A percentile compares a stretch with the other conserved stretches of the same genome.
Conservation (phyloP, 2,329 filamentous ascomycete species). For the Escovopsis sp. region DNA sequence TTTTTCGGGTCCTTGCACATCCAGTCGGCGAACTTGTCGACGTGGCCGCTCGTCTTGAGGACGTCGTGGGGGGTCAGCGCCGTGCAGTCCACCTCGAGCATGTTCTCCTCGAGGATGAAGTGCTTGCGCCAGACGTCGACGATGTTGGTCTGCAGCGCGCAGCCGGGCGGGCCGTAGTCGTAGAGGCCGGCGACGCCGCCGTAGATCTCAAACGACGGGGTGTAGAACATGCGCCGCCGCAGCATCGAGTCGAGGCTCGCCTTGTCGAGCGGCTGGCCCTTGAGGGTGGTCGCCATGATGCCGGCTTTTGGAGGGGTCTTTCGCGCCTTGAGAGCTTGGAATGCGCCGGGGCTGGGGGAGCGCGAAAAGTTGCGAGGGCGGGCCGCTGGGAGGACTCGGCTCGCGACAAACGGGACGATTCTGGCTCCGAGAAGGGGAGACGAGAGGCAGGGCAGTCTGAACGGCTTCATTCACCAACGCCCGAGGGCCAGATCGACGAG, state of each 20-base stretch:
- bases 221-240: constrained; percentile 83
- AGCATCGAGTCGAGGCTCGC: constrained; percentile 70
- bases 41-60: constrained; percentile 89
- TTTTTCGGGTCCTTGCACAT: constrained; percentile 99
- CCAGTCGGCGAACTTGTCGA: constrained; percentile 96
- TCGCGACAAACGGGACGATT: constrained; percentile 3
- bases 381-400: constrained; percentile 9
- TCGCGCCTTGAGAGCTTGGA: constrained; percentile 14
- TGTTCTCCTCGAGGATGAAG: constrained; percentile 84
- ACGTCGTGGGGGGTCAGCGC: constrained; percentile 88
- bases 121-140: constrained; percentile 85
- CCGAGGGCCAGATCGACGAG: constrained; percentile 2
- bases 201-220: constrained; percentile 91
- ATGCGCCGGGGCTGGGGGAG: constrained; percentile 16
- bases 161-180: constrained; percentile 85
- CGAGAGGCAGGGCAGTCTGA: constrained; percentile 7
- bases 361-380: constrained; percentile 15
- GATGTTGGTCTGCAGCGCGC: constrained; percentile 74
- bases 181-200: constrained; percentile 78
- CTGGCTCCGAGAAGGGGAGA: constrained; percentile 4
- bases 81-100: constrained; percentile 89
- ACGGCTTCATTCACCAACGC: constrained; percentile 15
- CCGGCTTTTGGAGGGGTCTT: constrained; percentile 9
- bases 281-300: constrained; percentile 57
- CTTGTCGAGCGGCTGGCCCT: constrained; percentile 81